Evolutionary conservation across 805 yeast species (phyloP), one percentile per base, ranked within the genome.

Genomic region (Ogataea parapolymorpha): DNA sequence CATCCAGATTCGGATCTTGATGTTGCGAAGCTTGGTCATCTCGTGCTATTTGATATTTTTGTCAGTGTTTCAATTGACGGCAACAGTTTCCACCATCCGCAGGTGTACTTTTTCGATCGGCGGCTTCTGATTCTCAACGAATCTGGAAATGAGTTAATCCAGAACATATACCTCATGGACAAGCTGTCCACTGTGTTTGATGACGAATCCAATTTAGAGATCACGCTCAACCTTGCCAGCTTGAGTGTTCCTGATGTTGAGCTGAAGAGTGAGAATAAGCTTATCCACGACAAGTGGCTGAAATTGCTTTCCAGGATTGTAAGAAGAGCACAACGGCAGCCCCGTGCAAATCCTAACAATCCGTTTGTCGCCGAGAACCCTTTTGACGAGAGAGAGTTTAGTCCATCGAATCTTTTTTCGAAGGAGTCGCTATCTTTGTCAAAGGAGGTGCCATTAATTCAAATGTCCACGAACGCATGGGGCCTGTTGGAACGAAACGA

Each of bases 401-500:
- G 23, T 13, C 23, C 27, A 2, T 26, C 32, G n/a, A 36, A 26
- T n/a, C 17, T 35, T 2, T 37, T 32, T 14, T 30, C 34, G 27
- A 35, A 40, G 26, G 38, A 38, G 11, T 13, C 13, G 11, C 14
- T 12, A 11, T 32, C 42, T 14, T 42, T 51, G 16, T 39, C 53
- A n/a, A 31, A 33, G 13, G 43, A 48, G 16, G 36, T 64, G 6
- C 66, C 74, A 4, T 48, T 76, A 18, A 63, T 65, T 24, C 78
- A 76, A 50, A 56, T 77, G 45, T 72, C 83, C 1, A 65, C 72
- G 1, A 79, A 71, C 46, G 71, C 72, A 1, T 74, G 83, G 79
- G 55, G 54, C 8, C 47, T 72, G 8, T 51, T 75, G 6, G 56
- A 65, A 7, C 58, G 54, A 8, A 55, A 59, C 32, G 36, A 52